Conservation (phyloP, 2,329 filamentous ascomycete genomes). For the Exophiala xenobiotica region DNA sequence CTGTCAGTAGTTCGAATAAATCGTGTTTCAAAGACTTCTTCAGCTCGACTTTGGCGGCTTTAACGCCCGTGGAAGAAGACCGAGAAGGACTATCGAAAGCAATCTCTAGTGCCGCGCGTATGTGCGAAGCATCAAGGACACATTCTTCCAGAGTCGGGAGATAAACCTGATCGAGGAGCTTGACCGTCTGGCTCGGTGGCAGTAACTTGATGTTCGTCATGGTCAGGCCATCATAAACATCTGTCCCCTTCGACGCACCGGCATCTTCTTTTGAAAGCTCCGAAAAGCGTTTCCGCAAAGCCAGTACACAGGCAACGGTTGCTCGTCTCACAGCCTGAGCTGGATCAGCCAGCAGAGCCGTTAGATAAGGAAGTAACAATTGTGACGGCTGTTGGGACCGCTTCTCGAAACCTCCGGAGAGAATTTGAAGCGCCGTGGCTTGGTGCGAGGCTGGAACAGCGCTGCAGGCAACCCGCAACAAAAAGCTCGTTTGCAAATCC, state of each 20-base stretch:
- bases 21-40: conserved; percentile 64
- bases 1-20: conserved; percentile 69
- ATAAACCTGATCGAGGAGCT: conserved; percentile 66
- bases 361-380: conserved; percentile 74
- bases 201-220: conserved; percentile 17
- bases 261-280: conserved; percentile 41
- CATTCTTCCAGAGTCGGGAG: conserved; percentile 80
- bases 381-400: conserved; percentile 68
- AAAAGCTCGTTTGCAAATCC: conserved; percentile 22
- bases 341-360: conserved; percentile 72
- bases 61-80: conserved; percentile 41
- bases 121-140: conserved; percentile 71
- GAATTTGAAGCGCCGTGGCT: conserved; percentile 32
- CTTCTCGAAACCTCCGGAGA: conserved; percentile 51
- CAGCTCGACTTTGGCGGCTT: conserved; percentile 47
- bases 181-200: conserved; percentile 39
- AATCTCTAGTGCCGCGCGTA: conserved; percentile 63
- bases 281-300: conserved; percentile 54
- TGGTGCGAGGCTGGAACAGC: conserved; percentile 38
- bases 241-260: neutral
- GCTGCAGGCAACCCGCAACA: conserved; percentile 23
- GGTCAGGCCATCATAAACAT: conserved; percentile 16
- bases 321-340: conserved; percentile 74
- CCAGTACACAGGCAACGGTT: conserved; percentile 65
- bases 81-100: conserved; percentile 54